phyloP scores from a whole-genome alignment of 148 eudicot genomes.

The Arbutus unedo region DNA sequence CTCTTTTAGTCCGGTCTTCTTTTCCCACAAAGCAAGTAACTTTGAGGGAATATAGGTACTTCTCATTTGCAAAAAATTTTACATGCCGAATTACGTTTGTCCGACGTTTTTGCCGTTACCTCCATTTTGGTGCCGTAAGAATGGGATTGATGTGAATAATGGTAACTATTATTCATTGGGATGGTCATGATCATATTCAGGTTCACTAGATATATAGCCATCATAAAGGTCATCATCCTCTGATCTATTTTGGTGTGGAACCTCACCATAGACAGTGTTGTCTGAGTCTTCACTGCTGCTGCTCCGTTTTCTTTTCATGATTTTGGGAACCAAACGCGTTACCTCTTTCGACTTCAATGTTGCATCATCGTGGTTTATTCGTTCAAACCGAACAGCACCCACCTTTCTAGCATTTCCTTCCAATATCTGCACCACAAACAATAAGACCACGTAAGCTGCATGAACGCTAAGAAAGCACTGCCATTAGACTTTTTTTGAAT shows the following conservation, averaged over 20 bases:
- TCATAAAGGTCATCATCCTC: constrained; percentile 23
- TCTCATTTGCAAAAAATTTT: background rate
- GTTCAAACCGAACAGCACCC: constrained; percentile 24
- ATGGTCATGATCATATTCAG: constrained; percentile 14
- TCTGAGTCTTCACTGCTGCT: constrained; percentile 32
- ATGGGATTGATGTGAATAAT: constrained; percentile 14
- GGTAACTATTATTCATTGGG: constrained; percentile 9
- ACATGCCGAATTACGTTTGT: background rate
- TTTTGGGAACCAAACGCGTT: constrained; percentile 52
- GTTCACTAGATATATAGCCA: constrained; percentile 14
- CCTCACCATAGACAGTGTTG: constrained; percentile 3
- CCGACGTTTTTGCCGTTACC: background rate
- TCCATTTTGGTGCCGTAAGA: background rate
- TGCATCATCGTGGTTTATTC: constrained; percentile 6
- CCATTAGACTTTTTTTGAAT: too few relatives aligned
- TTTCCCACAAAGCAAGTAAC: background rate
- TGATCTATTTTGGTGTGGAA: constrained; percentile 19
- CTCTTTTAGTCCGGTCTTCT: too few relatives aligned
- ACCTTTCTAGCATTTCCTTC: constrained; percentile 63
- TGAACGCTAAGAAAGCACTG: background rate
- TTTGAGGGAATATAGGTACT: background rate
- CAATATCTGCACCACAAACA: constrained; percentile 54
- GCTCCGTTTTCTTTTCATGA: constrained; percentile 54
- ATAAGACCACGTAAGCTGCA: background rate
- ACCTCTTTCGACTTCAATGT: constrained; percentile 47